Percentiles rank a stretch among this genome's conserved stretches.
Evolutionary conservation across 164 flowering plant species (phyloP).

Genomic region (Warburgia ugandensis): DNA sequence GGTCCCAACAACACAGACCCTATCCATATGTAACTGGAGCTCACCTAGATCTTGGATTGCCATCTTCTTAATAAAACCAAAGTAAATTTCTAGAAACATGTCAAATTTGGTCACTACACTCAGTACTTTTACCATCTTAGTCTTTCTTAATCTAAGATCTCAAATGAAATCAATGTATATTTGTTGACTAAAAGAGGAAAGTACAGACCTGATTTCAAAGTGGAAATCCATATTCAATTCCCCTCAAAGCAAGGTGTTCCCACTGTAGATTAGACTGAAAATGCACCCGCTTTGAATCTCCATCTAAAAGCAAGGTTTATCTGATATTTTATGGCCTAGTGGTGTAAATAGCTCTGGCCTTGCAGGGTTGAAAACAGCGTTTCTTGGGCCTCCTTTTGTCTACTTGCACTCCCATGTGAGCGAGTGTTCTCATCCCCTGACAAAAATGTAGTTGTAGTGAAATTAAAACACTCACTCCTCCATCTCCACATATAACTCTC

Average conservation of each 20-base stretch:
- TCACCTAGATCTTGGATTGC: too few species aligned
- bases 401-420: conserved; percentile 5
- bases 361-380: conserved; percentile 3
- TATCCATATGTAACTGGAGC: too few species aligned
- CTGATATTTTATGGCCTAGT: neutral
- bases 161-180: neutral
- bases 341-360: neutral
- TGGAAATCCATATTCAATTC: too few species aligned
- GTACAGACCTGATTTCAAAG: neutral
- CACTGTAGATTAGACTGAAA: too few species aligned
- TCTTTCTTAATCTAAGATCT: too few species aligned
- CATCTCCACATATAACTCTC: neutral
- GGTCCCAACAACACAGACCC: too few species aligned
- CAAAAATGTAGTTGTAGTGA: neutral
- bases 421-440: neutral
- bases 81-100: too few species aligned
- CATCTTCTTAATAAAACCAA: too few species aligned
- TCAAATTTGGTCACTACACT: too few species aligned
- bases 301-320: neutral
- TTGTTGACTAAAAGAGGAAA: neutral
- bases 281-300: neutral
- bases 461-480: neutral
- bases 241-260: too few species aligned
- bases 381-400: neutral
- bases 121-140: too few species aligned